Base-by-base conservation (phyloP, 78 protist genomes). In the Guillardia theta region DNA sequence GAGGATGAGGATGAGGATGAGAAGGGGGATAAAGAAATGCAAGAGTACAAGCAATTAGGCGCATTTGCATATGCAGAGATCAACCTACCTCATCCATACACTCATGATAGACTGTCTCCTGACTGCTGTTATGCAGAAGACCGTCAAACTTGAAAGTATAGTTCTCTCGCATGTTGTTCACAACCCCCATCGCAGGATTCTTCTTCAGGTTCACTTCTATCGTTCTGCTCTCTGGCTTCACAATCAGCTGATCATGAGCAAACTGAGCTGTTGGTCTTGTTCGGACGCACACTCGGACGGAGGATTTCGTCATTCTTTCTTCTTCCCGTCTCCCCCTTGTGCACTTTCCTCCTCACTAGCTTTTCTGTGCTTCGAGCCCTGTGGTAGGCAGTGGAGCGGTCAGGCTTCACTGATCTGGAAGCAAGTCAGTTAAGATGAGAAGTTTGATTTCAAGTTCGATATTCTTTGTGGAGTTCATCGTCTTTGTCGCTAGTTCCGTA, bases 51-150 rank as follows among this genome's bases (percentile, higher is more conserved):
- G 94, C 77, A 47, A 94, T 41, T 18, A 44, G 48, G 6, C 41
- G 43, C n/a, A n/a, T n/a, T n/a, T n/a, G n/a, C n/a, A n/a, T n/a
- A n/a, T 30, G n/a, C n/a, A n/a, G n/a, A n/a, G n/a, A n/a, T n/a
- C n/a, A n/a, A n/a, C 54, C 24, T 10, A 78, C 48, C 0, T 78
- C 90, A 30, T 50, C 44, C 41, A 78, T 93, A 24, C n/a, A 44
- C 0, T 39, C 92, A n/a, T 87, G 88, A 46, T n/a, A 96, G 24
- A 95, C 96, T 0, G 78, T 47, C n/a, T 96, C 97, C 88, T 96
- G 97, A 22, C 93, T 37, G n/a, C 96, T 64, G 45, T 96, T 95
- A 83, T 95, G 95, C 54, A 96, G 92, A 10, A 96, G 47, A 5
- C 8, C 37, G 62, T 95, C 95, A 48, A 62, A 94, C 0, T 21